Percentiles rank a stretch among this genome's conserved stretches.
Conservation (phyloP, 2,329 filamentous ascomycete genomes). For the Aspergillus phoenicis region DNA sequence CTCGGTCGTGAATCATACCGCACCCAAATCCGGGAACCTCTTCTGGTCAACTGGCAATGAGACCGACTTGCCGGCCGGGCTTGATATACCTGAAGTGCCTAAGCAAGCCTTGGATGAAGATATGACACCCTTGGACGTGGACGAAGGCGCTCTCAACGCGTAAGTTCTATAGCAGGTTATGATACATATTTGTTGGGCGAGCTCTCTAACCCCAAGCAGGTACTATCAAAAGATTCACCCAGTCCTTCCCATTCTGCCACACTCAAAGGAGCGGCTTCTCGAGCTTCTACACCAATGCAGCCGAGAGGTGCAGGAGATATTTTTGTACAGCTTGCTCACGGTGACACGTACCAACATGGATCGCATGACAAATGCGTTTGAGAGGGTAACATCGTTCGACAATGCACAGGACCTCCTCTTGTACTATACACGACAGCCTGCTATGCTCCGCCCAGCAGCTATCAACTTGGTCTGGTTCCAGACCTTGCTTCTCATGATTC, state of each 20-base stretch:
- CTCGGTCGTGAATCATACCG: slow-evolving; percentile 41
- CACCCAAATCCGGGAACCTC: slow-evolving; percentile 39
- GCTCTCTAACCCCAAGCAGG: slow-evolving; percentile 28
- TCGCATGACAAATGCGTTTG: slow-evolving; percentile 37
- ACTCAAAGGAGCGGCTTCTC: slow-evolving; percentile 41
- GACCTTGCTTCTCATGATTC: slow-evolving; percentile 43
- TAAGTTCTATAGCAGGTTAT: slow-evolving; percentile 27
- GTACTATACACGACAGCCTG: slow-evolving; percentile 42
- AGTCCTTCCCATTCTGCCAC: slow-evolving; percentile 45
- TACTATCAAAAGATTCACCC: slow-evolving; percentile 47
- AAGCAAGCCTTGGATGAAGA: slow-evolving; percentile 38
- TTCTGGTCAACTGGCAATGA: slow-evolving; percentile 44
- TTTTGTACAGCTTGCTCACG: slow-evolving; percentile 44
- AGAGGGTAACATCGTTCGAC: slow-evolving; percentile 41
- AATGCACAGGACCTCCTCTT: slow-evolving; percentile 45
- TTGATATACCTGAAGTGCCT: slow-evolving; percentile 37
- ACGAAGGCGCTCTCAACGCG: slow-evolving; percentile 45
- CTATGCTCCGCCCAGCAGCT: slow-evolving; percentile 36
- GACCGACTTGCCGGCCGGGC: slow-evolving; percentile 33
- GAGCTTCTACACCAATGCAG: slow-evolving; percentile 43
- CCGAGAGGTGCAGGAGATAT: slow-evolving; percentile 45
- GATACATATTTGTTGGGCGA: neutral
- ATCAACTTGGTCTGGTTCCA: slow-evolving; percentile 48
- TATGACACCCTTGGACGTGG: slow-evolving; percentile 39
- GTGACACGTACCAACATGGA: slow-evolving; percentile 42